phyloP scores from a whole-genome alignment of 176 grass and related monocot species.

The Triticum turgidum region DNA sequence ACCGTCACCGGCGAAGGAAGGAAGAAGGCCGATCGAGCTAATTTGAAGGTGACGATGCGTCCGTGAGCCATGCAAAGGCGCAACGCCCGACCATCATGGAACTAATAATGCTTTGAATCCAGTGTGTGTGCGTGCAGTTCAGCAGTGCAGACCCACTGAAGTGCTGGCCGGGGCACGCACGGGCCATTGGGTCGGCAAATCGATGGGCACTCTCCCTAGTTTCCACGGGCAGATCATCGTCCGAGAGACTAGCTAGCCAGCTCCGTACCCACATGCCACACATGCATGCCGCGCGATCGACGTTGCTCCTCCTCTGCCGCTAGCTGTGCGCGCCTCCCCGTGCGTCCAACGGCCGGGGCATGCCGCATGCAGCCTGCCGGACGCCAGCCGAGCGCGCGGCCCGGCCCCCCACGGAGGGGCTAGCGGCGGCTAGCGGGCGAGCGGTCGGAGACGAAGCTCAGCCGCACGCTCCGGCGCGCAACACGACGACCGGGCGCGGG shows the following conservation, averaged over 20 bases:
- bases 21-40: neutral
- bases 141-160: neutral
- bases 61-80: neutral
- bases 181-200: no score
- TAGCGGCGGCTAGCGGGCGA: neutral
- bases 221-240: neutral
- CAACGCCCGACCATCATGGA: neutral
- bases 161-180: neutral
- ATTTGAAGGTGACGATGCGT: neutral
- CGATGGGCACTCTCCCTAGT: neutral
- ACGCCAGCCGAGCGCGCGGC: neutral
- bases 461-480: conserved; percentile 32
- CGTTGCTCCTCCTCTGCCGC: neutral
- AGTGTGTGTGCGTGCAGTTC: neutral
- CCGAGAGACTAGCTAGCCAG: neutral
- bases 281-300: neutral
- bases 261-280: neutral
- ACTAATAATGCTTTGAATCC: neutral
- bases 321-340: neutral
- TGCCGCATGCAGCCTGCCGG: neutral
- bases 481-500: neutral
- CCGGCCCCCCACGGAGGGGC: neutral
- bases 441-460: neutral
- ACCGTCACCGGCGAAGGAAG: neutral
- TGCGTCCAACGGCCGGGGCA: neutral